Conservation (phyloP, 805 yeast genomes). For the Candida nonsorbophila region DNA sequence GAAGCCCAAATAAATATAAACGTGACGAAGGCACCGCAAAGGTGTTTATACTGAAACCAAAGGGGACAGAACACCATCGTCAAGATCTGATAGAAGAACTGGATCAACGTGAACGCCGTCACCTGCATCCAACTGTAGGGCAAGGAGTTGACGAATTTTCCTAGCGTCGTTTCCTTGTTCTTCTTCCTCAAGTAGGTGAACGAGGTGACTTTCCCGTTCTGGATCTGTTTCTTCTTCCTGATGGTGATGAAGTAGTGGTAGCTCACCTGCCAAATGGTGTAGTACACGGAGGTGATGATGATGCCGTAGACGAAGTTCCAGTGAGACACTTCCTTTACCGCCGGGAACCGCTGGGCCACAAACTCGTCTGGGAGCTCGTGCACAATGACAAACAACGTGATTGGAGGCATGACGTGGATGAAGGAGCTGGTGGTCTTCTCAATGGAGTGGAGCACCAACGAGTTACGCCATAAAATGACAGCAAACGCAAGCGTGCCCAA, state of each 20-base stretch:
- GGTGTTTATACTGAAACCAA: conserved; percentile 68
- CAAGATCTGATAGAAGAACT: conserved; percentile 76
- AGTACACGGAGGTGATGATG: conserved; percentile 72
- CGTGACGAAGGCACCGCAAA: conserved; percentile 63
- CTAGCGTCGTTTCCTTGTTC: conserved; percentile 59
- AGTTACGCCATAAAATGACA: conserved; percentile 92
- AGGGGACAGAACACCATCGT: conserved; percentile 89
- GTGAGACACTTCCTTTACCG: conserved; percentile 56
- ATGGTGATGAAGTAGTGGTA: conserved; percentile 93
- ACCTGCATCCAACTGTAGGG: conserved; percentile 85
- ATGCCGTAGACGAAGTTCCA: conserved; percentile 74
- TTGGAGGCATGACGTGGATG: conserved; percentile 88
- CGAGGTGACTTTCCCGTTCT: conserved; percentile 80
- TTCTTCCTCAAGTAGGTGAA: conserved; percentile 78
- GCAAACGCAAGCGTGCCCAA: conserved; percentile 92
- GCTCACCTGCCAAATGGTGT: conserved; percentile 82
- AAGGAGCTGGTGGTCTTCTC: conserved; percentile 90
- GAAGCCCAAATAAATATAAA: conserved; percentile 76
- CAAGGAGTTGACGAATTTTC: conserved; percentile 71
- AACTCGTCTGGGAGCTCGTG: conserved; percentile 61
- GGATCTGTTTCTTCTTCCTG: conserved; percentile 70
- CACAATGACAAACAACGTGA: conserved; percentile 78
- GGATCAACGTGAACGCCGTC: conserved; percentile 78
- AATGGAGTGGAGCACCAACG: conserved; percentile 83
- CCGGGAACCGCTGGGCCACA: conserved; percentile 66